Base-by-base conservation (phyloP, 202 grass and related monocot species). In the Zizania palustris region DNA sequence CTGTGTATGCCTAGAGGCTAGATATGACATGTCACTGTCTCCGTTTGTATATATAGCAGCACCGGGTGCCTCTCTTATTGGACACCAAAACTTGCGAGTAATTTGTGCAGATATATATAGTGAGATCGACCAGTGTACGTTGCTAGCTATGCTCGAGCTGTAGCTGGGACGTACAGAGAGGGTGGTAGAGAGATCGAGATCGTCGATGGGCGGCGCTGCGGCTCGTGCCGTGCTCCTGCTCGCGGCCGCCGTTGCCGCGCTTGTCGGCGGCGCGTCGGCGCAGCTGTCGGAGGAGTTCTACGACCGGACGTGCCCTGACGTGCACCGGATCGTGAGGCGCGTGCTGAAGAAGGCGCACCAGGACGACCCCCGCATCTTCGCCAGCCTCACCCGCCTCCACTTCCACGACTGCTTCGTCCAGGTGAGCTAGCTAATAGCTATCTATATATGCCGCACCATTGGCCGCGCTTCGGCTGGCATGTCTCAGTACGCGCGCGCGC, bases 321-420 rank as follows among this genome's bases (percentile, higher is more conserved):
- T 79, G 68, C 82, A 85, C 61, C 37, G 68, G 36, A 16, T 89
- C 11, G 90, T 89, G 45, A 72, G 80, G 60, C 70, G 69, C 34
- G 76, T 71, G 55, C 72, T 89, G 21, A 76, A 72, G 48, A 49
- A 71, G 76, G 90, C 90, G 68, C 90, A 71, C 43, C 13, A 19
- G 38, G 68, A 59, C 43, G 90, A 92, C 63, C 12, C 1, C 2
- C 90, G 90, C 72, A 89, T 92, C 83, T 65, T 76, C 80, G 90
- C 90, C 42, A 92, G 86, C 83, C 86, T 92, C 80, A 86, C 72
- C 36, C 82, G 85, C 45, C 85, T 92, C 64, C 83, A 85, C 71
- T 92, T 92, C 79, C 89, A 92, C 73, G 85, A 92, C 71, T 92
- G 89, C 79, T 92, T 92, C 75, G 84, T 86, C 12, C 74, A 90